A percentile compares a stretch with the other conserved stretches of the same genome.
Conservation (phyloP, 1,284 basidiomycete genomes). For the Gomphus bonarii region DNA sequence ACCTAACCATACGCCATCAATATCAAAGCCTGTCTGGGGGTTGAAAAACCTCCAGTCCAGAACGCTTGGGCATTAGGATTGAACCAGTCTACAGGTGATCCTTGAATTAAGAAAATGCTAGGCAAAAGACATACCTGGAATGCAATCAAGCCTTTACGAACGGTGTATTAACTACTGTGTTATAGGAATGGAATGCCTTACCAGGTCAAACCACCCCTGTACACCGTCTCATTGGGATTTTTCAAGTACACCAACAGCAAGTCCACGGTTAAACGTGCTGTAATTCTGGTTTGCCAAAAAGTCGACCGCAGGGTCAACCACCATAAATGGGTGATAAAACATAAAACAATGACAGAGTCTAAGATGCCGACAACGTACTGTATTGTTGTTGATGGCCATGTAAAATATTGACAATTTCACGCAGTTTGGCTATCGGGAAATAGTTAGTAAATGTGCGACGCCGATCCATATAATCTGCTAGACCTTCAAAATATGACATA, state of each 20-base stretch:
- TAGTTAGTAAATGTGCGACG: conserved; percentile 61
- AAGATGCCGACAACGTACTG: conserved; percentile 26
- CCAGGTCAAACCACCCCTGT: conserved; percentile 64
- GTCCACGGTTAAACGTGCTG: conserved; percentile 45
- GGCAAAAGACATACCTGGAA: conserved; percentile 33
- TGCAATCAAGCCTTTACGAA: conserved; percentile 39
- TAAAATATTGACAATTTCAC: conserved; percentile 51
- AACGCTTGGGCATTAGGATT: conserved; percentile 39
- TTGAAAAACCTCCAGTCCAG: conserved; percentile 63
- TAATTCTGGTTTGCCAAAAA: conserved; percentile 40
- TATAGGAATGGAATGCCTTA: conserved; percentile 15
- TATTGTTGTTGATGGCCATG: conserved; percentile 50
- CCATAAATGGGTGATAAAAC: conserved; percentile 35
- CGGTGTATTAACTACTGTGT: not conserved
- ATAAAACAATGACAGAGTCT: not conserved
- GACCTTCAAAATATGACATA: not conserved
- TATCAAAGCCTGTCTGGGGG: conserved; percentile 44
- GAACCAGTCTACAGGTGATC: conserved; percentile 48
- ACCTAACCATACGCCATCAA: conserved; percentile 64
- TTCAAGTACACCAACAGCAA: conserved; percentile 49
- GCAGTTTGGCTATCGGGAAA: conserved; percentile 53
- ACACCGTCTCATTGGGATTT: conserved; percentile 46
- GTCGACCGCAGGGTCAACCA: conserved; percentile 67
- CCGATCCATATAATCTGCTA: conserved; percentile 64
- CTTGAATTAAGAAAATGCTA: not conserved